phyloP scores from a whole-genome alignment of 2,329 filamentous ascomycete species.

The Cercospora citrullina region DNA sequence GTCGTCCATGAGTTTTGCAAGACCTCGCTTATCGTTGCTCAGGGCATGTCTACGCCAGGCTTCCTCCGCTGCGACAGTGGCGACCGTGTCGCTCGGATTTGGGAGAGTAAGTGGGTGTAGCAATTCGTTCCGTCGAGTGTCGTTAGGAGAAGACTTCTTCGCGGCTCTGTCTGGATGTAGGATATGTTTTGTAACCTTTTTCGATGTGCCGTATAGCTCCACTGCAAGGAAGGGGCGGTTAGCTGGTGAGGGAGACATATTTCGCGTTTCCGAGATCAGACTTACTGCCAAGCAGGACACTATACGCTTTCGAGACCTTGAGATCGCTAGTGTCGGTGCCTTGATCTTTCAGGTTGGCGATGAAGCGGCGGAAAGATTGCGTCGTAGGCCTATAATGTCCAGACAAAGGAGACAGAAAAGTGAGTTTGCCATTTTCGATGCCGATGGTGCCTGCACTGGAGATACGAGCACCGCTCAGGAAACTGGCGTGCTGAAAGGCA shows the following conservation, averaged over 20 bases:
- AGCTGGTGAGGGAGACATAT: neutral
- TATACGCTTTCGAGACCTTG: constrained; percentile 69
- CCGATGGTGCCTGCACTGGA: constrained; percentile 80
- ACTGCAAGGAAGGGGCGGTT: constrained; percentile 39
- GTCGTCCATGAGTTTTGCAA: constrained; percentile 23
- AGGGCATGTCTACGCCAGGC: constrained; percentile 22
- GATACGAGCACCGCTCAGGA: constrained; percentile 78
- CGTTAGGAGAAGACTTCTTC: constrained; percentile 1
- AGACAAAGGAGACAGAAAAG: constrained; percentile 64
- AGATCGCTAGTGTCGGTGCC: constrained; percentile 77
- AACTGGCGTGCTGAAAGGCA: constrained; percentile 88
- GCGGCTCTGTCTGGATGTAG: constrained; percentile 41
- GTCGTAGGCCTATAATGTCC: constrained; percentile 86
- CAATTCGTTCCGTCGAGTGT: constrained; percentile 9
- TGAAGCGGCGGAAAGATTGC: constrained; percentile 77
- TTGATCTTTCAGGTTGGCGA: constrained; percentile 67
- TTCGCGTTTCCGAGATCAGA: neutral
- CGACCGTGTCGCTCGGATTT: constrained; percentile 4
- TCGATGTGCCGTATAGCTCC: constrained; percentile 75
- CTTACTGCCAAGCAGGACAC: constrained; percentile 63
- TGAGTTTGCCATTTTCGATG: constrained; percentile 74
- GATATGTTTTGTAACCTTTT: constrained; percentile 61
- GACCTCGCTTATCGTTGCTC: constrained; percentile 16
- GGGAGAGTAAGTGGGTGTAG: constrained; percentile 10
- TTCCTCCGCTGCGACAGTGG: constrained; percentile 23